phyloP scores from a whole-genome alignment of 2,329 filamentous ascomycete genomes.

The Colletotrichum chrysophilum region DNA sequence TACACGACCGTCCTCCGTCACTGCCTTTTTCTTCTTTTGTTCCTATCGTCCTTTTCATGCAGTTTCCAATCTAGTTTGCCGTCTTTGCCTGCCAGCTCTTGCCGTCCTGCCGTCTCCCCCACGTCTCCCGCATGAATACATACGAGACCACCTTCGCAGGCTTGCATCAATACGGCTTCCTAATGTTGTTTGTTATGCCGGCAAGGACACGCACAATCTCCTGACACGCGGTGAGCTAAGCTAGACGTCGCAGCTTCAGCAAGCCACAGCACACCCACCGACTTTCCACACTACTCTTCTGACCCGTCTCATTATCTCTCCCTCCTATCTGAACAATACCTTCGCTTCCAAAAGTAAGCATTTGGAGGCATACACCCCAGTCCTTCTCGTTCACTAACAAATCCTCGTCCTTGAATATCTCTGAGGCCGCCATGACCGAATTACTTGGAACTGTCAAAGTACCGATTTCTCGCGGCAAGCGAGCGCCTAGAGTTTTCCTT shows the following conservation, averaged over 20 bases:
- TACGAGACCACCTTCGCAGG: neutral
- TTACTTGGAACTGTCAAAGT: neutral
- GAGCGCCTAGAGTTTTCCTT: neutral
- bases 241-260: conserved; percentile 1
- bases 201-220: neutral
- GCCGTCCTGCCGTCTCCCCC: neutral
- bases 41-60: neutral
- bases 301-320: neutral
- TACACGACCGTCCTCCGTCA: neutral
- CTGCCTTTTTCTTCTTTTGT: neutral
- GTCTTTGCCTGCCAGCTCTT: neutral
- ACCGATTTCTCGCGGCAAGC: neutral
- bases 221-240: neutral
- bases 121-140: neutral
- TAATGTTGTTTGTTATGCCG: neutral
- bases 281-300: neutral
- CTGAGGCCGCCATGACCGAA: neutral
- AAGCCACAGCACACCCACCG: conserved; percentile 4
- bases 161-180: neutral
- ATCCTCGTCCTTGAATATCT: neutral
- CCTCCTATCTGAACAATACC: neutral
- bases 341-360: neutral
- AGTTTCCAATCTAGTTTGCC: neutral
- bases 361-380: neutral
- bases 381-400: neutral